These are phyloP conservation scores for Rosa rugosa DNA, from an alignment of 306 rosid species.

Conservation along the genomic window DNA sequence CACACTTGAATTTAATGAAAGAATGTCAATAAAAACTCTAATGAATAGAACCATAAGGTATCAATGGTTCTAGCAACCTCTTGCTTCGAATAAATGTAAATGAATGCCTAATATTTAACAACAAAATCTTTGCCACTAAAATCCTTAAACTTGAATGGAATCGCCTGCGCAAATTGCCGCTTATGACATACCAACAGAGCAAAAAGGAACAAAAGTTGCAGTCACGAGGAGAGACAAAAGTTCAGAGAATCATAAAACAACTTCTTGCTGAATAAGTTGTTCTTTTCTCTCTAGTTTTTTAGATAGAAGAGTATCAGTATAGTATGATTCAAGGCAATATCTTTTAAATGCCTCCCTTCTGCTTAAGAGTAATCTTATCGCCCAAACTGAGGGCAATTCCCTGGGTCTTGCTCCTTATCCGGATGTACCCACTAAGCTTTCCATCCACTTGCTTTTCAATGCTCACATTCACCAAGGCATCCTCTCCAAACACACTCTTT, in stretches of 20 bases:
- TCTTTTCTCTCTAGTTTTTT: not conserved
- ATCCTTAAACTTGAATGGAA: not conserved
- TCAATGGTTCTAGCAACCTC: not conserved
- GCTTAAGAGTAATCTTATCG: constrained; percentile 74
- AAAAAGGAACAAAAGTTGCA: constrained; percentile 1
- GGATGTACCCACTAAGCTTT: constrained; percentile 69
- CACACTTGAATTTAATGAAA: not conserved
- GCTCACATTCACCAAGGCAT: constrained; percentile 76
- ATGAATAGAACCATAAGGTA: not conserved
- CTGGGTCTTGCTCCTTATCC: constrained; percentile 84
- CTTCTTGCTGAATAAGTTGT: not conserved
- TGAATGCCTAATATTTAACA: constrained; percentile 2
- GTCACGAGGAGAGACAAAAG: not conserved
- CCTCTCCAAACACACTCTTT: constrained; percentile 81
- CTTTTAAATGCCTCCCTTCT: constrained; percentile 58
- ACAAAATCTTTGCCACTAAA: not conserved
- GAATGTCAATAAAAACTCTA: not conserved
- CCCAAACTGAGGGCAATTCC: constrained; percentile 81
- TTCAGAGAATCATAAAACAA: not conserved
- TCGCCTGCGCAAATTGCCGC: not conserved
- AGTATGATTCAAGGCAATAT: not conserved
- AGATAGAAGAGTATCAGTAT: not conserved
- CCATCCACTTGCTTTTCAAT: constrained; percentile 71
- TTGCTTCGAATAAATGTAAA: not conserved
- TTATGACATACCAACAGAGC: not conserved